Evolutionary conservation across 2,329 filamentous ascomycete species (phyloP).

Genomic region (Albifimbria verrucaria): DNA sequence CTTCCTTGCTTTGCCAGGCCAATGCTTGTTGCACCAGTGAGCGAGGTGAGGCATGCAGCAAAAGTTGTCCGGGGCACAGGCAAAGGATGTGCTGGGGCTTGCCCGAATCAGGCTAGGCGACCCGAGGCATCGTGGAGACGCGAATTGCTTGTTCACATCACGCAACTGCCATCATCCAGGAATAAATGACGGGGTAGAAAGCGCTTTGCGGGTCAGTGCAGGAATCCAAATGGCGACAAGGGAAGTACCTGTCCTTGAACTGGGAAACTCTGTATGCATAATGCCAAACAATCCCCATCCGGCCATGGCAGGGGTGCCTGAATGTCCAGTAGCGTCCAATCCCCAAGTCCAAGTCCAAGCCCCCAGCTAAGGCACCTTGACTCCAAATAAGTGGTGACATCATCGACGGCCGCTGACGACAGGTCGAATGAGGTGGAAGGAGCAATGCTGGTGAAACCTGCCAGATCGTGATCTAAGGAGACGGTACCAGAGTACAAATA

Average conservation of each 20-base stretch:
- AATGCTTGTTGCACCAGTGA: no score
- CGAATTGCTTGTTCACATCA: not conserved
- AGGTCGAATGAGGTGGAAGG: constrained; percentile 12
- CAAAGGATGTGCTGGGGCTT: not conserved
- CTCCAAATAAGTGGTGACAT: constrained; percentile 35
- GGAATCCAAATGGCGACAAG: not conserved
- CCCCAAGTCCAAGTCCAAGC: no score
- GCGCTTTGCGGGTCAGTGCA: no score
- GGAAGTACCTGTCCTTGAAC: not conserved
- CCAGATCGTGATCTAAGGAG: constrained; percentile 19
- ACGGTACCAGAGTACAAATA: constrained; percentile 16
- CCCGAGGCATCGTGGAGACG: not conserved
- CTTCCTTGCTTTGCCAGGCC: no score
- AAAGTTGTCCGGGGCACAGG: not conserved
- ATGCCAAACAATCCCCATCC: not conserved
- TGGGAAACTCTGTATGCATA: not conserved
- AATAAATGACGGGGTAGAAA: not conserved
- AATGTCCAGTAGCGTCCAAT: no score
- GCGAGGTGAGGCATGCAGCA: no score
- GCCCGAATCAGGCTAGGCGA: not conserved
- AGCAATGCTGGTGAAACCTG: constrained; percentile 20
- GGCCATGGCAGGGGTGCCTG: not conserved
- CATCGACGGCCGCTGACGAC: constrained; percentile 34
- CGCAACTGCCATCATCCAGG: not conserved
- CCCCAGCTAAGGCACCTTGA: not conserved